phyloP scores from a whole-genome alignment of 2,329 filamentous ascomycete genomes.

The Ceratocystis huliohia region DNA sequence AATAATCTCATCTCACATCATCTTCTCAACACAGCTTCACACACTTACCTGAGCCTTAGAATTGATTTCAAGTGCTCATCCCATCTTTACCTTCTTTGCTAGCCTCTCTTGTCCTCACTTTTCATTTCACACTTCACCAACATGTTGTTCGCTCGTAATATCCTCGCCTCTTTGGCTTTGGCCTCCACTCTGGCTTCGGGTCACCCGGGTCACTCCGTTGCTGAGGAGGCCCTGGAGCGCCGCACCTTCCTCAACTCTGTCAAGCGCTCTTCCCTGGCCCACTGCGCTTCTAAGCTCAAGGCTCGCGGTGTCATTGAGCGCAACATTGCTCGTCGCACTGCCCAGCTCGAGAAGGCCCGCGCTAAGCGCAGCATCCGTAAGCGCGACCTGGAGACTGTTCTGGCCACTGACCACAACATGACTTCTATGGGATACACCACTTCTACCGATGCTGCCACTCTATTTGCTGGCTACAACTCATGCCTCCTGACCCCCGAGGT shows the following conservation, averaged over 20 bases:
- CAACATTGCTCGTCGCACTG: constrained; percentile 35
- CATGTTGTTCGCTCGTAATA: constrained; percentile 17
- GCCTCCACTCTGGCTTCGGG: constrained; percentile 25
- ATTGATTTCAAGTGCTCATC: background rate
- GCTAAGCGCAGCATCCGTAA: constrained; percentile 27
- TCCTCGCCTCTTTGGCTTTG: constrained; percentile 20
- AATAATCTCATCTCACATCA: background rate
- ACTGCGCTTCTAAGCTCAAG: constrained; percentile 36
- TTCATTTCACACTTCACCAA: background rate
- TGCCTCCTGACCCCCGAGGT: constrained; percentile 40
- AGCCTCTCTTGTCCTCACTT: background rate
- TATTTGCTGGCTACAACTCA: constrained; percentile 31
- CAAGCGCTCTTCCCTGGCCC: constrained; percentile 33
- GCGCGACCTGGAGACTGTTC: constrained; percentile 25
- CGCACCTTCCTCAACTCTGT: constrained; percentile 33
- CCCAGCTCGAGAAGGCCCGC: constrained; percentile 32
- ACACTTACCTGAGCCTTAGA: background rate
- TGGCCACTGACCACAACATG: constrained; percentile 30
- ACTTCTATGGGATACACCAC: constrained; percentile 27
- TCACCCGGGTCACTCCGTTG: constrained; percentile 39
- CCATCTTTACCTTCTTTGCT: background rate
- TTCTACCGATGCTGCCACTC: constrained; percentile 25
- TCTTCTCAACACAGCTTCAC: background rate
- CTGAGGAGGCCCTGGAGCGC: constrained; percentile 38
- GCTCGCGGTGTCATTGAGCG: constrained; percentile 35